Evolutionary conservation across 495 filamentous ascomycete species (phyloP).

Genomic region (Aspergillus heteromorphus): DNA sequence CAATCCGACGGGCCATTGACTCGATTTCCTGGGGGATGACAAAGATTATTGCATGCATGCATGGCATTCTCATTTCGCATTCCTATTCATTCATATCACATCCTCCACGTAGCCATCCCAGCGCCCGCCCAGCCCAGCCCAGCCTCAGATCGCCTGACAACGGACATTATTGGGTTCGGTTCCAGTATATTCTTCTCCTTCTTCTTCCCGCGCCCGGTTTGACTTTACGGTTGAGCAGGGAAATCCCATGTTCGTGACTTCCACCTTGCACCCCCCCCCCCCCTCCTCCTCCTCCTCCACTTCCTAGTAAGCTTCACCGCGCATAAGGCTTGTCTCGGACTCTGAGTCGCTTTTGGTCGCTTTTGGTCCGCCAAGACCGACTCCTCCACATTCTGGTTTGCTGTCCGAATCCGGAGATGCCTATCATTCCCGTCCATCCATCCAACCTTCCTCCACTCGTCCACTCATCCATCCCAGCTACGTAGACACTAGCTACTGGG

Average conservation of each 20-base stretch:
- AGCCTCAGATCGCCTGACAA: neutral
- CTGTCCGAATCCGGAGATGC: too few species aligned
- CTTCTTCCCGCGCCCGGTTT: neutral
- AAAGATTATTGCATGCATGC: neutral
- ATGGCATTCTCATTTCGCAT: neutral
- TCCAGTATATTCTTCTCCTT: neutral
- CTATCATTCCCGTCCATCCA: too few species aligned
- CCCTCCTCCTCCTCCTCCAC: neutral
- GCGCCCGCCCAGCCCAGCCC: too few species aligned
- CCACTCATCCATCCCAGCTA: too few species aligned
- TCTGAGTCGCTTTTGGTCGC: neutral
- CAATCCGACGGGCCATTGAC: too few species aligned
- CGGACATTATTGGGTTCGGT: neutral
- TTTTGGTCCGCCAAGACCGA: neutral
- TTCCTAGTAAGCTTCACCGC: neutral
- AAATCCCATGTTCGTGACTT: neutral
- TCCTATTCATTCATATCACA: neutral
- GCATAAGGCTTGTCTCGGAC: conserved; percentile 1
- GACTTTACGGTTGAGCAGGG: neutral
- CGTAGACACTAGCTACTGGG: too few species aligned
- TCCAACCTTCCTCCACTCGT: too few species aligned
- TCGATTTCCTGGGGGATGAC: neutral
- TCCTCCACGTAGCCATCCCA: neutral
- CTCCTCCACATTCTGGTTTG: neutral
- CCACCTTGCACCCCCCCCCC: too few species aligned